Percentiles rank a stretch among this genome's conserved stretches.
phyloP scores from a whole-genome alignment of 768 basidiomycete species.

The Suillus alpinus region DNA sequence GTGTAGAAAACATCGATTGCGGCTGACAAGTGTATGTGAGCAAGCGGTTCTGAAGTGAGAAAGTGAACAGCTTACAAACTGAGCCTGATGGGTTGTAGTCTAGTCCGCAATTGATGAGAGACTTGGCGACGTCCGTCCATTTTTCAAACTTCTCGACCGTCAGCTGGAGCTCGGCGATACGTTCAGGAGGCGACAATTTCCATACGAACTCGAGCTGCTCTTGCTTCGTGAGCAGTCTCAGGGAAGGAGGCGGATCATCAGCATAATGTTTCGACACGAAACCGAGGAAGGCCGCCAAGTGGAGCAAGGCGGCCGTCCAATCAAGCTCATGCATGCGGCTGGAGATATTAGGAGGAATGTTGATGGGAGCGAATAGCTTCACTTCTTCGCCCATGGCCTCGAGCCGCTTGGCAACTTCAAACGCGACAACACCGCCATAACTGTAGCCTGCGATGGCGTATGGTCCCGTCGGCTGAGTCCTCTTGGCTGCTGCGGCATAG shows the following conservation, averaged over 20 bases:
- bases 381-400: slow-evolving; percentile 27
- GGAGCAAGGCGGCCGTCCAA: slow-evolving; percentile 39
- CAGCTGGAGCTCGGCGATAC: slow-evolving; percentile 26
- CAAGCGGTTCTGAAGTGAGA: background rate
- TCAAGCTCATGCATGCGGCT: slow-evolving; percentile 40
- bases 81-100: slow-evolving; percentile 23
- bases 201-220: slow-evolving; percentile 24
- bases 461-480: slow-evolving; percentile 29
- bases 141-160: slow-evolving; percentile 22
- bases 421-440: slow-evolving; percentile 36
- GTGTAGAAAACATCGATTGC: slow-evolving; percentile 25
- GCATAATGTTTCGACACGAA: slow-evolving; percentile 26
- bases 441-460: slow-evolving; percentile 37
- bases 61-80: slow-evolving; percentile 20
- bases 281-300: slow-evolving; percentile 39
- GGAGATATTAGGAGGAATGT: slow-evolving; percentile 36
- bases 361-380: slow-evolving; percentile 33
- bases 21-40: slow-evolving; percentile 13
- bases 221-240: slow-evolving; percentile 17
- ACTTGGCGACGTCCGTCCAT: slow-evolving; percentile 28
- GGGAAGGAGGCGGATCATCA: slow-evolving; percentile 15
- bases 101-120: slow-evolving; percentile 29
- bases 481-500: slow-evolving; percentile 31
- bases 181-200: slow-evolving; percentile 26
- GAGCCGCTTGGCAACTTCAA: slow-evolving; percentile 33